Conservation (phyloP, 108 stramenopile species). For the Aurantiochytrium sp. region DNA sequence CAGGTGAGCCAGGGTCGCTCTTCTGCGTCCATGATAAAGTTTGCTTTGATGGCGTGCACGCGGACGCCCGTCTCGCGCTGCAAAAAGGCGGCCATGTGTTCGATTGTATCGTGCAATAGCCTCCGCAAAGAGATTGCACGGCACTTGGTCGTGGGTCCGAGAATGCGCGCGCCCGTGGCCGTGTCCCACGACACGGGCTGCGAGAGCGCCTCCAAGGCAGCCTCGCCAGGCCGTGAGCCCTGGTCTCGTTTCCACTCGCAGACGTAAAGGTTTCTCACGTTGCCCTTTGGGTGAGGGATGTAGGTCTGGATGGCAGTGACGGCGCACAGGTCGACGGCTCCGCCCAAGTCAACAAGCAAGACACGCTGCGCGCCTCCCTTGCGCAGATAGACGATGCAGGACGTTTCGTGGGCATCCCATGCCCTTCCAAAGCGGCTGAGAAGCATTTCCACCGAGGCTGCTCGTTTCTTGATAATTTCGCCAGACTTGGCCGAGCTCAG, state of each 20-base stretch:
- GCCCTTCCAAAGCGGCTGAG: neutral
- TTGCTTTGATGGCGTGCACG: neutral
- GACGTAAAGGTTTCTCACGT: neutral
- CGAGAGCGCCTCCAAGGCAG: neutral
- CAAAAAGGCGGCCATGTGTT: neutral
- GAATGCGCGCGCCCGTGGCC: neutral
- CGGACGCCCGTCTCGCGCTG: neutral
- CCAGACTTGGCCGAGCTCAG: neutral
- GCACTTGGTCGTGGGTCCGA: neutral
- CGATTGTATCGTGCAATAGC: neutral
- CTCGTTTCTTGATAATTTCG: neutral
- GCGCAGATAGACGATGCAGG: neutral
- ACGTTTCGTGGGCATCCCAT: neutral
- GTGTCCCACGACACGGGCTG: neutral
- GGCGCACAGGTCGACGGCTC: neutral
- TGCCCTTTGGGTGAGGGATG: neutral
- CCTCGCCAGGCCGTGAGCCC: neutral
- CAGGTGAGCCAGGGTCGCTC: neutral
- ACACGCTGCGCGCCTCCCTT: neutral
- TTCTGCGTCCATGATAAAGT: constrained; percentile 1
- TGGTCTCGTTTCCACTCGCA: neutral
- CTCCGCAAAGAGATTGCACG: neutral
- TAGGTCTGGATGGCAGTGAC: neutral
- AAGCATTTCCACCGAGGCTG: neutral
- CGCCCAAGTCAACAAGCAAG: neutral